A percentile compares a stretch with the other conserved stretches of the same genome.
These are phyloP conservation scores for Larix kaempferi DNA, from an alignment of 75 land plant genomes.

Conservation along the genomic window DNA sequence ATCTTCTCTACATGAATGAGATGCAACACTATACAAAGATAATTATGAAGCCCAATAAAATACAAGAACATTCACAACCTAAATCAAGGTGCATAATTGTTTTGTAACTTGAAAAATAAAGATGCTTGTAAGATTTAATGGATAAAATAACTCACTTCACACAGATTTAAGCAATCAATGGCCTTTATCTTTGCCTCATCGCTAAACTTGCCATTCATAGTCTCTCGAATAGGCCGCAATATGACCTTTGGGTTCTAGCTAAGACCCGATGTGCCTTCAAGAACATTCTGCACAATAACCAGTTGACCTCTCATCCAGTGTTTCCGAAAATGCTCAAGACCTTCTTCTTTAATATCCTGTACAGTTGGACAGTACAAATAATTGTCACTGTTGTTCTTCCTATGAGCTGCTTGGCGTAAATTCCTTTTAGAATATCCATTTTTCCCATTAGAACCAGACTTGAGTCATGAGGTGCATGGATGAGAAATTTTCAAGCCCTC, in stretches of 20 bases:
- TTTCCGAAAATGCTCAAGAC: constrained; percentile 61
- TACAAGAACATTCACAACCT: too few species aligned
- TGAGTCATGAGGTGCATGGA: constrained; percentile 19
- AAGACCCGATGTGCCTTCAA: constrained; percentile 45
- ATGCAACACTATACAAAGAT: too few species aligned
- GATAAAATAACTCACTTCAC: constrained; percentile 52
- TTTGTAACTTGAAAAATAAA: too few species aligned
- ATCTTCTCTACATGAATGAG: too few species aligned
- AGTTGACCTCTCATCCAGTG: constrained; percentile 88
- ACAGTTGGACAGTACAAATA: constrained; percentile 66
- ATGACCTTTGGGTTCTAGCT: constrained; percentile 89
- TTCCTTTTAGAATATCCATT: constrained; percentile 12
- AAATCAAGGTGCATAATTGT: too few species aligned
- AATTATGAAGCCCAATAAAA: too few species aligned
- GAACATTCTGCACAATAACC: constrained; percentile 68
- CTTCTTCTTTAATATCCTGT: constrained; percentile 46
- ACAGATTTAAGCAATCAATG: constrained; percentile 69
- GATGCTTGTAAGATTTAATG: too few species aligned
- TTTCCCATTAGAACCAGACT: not conserved
- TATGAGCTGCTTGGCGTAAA: constrained; percentile 35
- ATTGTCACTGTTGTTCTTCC: constrained; percentile 58
- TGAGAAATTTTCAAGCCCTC: constrained; percentile 9
- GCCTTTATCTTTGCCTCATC: constrained; percentile 75
- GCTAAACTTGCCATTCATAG: constrained; percentile 41
- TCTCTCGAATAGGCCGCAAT: constrained; percentile 78